These are phyloP conservation scores for Quercus agrifolia DNA, from an alignment of 306 rosid species.

Conservation along the genomic window DNA sequence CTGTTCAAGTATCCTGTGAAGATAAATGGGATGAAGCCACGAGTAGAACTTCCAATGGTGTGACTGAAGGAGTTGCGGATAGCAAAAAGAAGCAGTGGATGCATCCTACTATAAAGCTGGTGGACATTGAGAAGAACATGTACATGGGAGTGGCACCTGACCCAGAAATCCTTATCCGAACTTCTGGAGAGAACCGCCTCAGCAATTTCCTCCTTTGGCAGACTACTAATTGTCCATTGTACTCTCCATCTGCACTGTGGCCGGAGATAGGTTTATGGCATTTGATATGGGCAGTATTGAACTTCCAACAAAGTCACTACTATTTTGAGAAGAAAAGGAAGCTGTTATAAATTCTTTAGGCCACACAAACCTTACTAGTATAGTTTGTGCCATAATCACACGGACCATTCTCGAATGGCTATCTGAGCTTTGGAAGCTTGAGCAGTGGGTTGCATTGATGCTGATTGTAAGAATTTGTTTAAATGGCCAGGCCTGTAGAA, in stretches of 20 bases:
- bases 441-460: neutral
- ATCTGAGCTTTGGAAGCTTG: neutral
- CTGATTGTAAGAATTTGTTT: neutral
- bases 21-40: slow-evolving; percentile 15
- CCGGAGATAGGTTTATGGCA: slow-evolving; percentile 73
- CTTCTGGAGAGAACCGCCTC: slow-evolving; percentile 64
- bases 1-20: neutral
- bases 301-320: slow-evolving; percentile 53
- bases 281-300: slow-evolving; percentile 60
- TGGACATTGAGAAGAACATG: slow-evolving; percentile 61
- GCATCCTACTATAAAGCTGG: slow-evolving; percentile 41
- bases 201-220: slow-evolving; percentile 88
- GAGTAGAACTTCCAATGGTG: slow-evolving; percentile 20
- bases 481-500: neutral
- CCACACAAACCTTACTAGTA: neutral
- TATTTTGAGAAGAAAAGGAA: slow-evolving; percentile 64
- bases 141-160: slow-evolving; percentile 80
- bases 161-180: slow-evolving; percentile 64
- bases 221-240: slow-evolving; percentile 55
- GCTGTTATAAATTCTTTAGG: slow-evolving; percentile 12
- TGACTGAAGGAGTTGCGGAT: slow-evolving; percentile 22
- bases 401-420: neutral
- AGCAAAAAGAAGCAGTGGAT: slow-evolving; percentile 15
- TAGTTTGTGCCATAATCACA: neutral
- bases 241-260: slow-evolving; percentile 69